Percentiles rank a stretch among this genome's conserved stretches.
These are phyloP conservation scores for Aspergillus flavus DNA, from an alignment of 2,329 filamentous ascomycete species.

Conservation along the genomic window DNA sequence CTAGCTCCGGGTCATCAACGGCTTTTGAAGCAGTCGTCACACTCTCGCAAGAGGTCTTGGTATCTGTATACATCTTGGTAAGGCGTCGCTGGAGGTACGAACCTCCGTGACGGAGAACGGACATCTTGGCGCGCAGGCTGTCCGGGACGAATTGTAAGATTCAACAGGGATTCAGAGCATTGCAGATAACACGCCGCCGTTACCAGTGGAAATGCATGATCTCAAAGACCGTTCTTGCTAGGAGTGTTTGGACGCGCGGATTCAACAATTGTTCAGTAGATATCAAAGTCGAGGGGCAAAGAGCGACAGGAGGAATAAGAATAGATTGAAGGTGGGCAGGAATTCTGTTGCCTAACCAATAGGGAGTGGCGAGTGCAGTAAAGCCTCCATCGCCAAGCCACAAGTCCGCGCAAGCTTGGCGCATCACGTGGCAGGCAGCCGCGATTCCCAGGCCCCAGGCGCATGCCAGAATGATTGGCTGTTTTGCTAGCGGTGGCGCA, in stretches of 20 bases:
- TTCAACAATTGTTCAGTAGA: slow-evolving; percentile 1
- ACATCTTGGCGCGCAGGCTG: slow-evolving; percentile 41
- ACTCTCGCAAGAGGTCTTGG: slow-evolving; percentile 63
- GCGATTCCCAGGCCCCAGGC: slow-evolving; percentile 15
- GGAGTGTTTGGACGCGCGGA: slow-evolving; percentile 2
- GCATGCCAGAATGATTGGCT: slow-evolving; percentile 6
- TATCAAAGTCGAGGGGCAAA: slow-evolving; percentile 14
- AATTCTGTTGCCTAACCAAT: slow-evolving; percentile 51
- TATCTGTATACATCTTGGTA: slow-evolving; percentile 65
- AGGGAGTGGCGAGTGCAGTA: slow-evolving; percentile 30
- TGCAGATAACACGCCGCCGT: slow-evolving; percentile 13
- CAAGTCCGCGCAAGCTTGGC: slow-evolving; percentile 15
- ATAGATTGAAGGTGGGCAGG: slow-evolving; percentile 30
- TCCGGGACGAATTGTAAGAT: slow-evolving; percentile 14
- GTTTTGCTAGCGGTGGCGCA: slow-evolving; percentile 6
- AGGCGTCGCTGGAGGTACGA: slow-evolving; percentile 53
- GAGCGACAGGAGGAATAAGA: slow-evolving; percentile 27
- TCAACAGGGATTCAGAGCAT: slow-evolving; percentile 19
- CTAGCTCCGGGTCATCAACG: slow-evolving; percentile 55
- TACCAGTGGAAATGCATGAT: slow-evolving; percentile 11
- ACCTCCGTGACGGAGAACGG: slow-evolving; percentile 49
- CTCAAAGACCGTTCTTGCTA: background rate
- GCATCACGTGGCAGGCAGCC: slow-evolving; percentile 36
- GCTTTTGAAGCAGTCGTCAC: slow-evolving; percentile 53
- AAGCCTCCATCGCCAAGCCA: slow-evolving; percentile 30